Percentiles rank a stretch among this genome's conserved stretches.
Evolutionary conservation across 305 asterid genomes (phyloP).

Genomic region (Fraxinus xanthoxyloides): DNA sequence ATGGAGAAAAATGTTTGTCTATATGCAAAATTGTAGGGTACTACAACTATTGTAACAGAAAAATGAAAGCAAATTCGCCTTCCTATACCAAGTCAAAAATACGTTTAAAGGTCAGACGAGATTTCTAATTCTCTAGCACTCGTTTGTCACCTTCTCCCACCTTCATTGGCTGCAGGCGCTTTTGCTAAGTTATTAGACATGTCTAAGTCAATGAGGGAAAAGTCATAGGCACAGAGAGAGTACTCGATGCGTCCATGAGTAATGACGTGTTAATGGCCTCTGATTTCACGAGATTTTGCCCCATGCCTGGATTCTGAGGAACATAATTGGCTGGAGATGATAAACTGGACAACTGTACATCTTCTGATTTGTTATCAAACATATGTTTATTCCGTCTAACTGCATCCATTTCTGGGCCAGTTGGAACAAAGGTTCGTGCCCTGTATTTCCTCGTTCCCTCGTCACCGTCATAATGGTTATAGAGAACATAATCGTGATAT

Average conservation of each 20-base stretch:
- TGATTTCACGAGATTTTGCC: conserved; percentile 30
- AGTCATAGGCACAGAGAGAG: conserved; percentile 49
- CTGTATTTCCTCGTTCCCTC: conserved; percentile 47
- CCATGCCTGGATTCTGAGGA: conserved; percentile 33
- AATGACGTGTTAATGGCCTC: conserved; percentile 57
- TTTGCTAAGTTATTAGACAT: conserved; percentile 53
- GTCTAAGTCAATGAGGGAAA: conserved; percentile 66
- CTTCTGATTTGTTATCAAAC: conserved; percentile 63
- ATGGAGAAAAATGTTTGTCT: background rate
- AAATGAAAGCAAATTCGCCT: background rate
- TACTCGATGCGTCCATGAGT: conserved; percentile 46
- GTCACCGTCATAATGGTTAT: conserved; percentile 77
- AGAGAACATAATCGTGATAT: conserved; percentile 91
- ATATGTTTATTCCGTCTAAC: conserved; percentile 69
- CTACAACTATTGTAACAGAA: background rate
- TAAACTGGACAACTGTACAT: conserved; percentile 50
- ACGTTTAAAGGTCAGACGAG: background rate
- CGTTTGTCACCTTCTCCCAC: conserved; percentile 42
- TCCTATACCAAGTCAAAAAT: background rate
- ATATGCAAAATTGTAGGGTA: background rate
- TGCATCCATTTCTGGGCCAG: conserved; percentile 91
- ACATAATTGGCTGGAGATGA: conserved; percentile 47
- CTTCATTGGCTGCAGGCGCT: conserved; percentile 44
- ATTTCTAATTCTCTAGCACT: background rate
- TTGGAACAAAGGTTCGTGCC: conserved; percentile 65